These are phyloP conservation scores for Phaeodactylum tricornutum DNA, from an alignment of 108 stramenopile species.

Conservation along the genomic window DNA sequence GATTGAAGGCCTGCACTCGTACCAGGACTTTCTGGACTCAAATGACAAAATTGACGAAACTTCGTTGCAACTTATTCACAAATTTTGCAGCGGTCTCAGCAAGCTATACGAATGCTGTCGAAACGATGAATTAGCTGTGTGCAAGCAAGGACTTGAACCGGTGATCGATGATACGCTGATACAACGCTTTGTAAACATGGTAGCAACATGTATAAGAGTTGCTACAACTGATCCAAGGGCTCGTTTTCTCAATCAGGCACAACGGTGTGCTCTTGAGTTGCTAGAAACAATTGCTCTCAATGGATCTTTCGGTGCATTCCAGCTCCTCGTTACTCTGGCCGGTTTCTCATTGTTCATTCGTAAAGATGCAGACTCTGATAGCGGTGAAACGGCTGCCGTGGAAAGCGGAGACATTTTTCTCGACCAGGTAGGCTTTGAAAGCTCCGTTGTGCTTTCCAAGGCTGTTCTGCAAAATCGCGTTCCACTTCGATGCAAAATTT, in stretches of 20 bases:
- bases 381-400: neutral
- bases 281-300: constrained; percentile 51
- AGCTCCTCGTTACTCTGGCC: constrained; percentile 28
- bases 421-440: too few relatives aligned
- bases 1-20: constrained; percentile 46
- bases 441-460: too few relatives aligned
- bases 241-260: constrained; percentile 67
- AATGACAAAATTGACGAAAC: constrained; percentile 33
- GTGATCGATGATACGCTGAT: too few relatives aligned
- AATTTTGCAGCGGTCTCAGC: constrained; percentile 38
- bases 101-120: constrained; percentile 82
- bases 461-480: too few relatives aligned
- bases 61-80: constrained; percentile 53
- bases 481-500: constrained; percentile 1
- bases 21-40: too few relatives aligned
- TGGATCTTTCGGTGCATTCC: constrained; percentile 50
- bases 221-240: constrained; percentile 27
- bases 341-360: constrained; percentile 11
- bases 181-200: constrained; percentile 43
- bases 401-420: too few relatives aligned
- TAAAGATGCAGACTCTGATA: constrained; percentile 1
- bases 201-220: constrained; percentile 27
- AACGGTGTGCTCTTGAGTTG: constrained; percentile 50
- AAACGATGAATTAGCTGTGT: constrained; percentile 56
- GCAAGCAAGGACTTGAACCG: too few relatives aligned